Conservation (phyloP, 179 eudicot genomes). For the Camellia oleifera region DNA sequence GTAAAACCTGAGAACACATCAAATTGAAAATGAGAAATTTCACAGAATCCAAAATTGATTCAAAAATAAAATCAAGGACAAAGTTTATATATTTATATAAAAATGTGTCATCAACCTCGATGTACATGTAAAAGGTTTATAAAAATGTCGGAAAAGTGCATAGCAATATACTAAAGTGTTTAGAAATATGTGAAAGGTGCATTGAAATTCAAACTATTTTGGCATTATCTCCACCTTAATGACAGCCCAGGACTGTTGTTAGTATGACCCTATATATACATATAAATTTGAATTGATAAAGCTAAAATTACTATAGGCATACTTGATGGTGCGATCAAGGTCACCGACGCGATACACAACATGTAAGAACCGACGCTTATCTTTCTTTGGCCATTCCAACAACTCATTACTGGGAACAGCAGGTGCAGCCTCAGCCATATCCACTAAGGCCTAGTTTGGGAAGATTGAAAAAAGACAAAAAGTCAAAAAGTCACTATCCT, state of each 20-base stretch:
- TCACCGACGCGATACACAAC: slow-evolving; percentile 95
- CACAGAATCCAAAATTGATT: neutral
- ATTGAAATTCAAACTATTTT: no score
- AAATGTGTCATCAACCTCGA: no score
- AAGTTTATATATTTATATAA: no score
- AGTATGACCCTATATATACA: no score
- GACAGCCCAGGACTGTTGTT: no score
- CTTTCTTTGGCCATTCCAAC: slow-evolving; percentile 81
- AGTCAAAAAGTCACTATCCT: no score
- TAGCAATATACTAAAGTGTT: no score
- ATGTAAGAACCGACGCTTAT: slow-evolving; percentile 68
- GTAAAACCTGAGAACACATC: slow-evolving; percentile 60
- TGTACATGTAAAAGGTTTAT: no score
- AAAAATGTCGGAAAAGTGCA: no score
- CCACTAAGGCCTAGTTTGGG: neutral
- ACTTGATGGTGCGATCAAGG: slow-evolving; percentile 91
- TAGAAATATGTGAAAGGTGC: no score
- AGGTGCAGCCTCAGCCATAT: slow-evolving; percentile 66
- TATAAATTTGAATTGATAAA: neutral
- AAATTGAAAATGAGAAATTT: neutral
- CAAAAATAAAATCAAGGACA: neutral
- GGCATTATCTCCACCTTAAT: no score
- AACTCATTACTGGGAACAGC: slow-evolving; percentile 51
- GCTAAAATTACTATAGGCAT: slow-evolving; percentile 6
- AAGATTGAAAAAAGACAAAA: no score